Percentiles rank a stretch among this genome's conserved stretches.
phyloP scores from a whole-genome alignment of 2,329 filamentous ascomycete genomes.

The Fusarium caatingaense region DNA sequence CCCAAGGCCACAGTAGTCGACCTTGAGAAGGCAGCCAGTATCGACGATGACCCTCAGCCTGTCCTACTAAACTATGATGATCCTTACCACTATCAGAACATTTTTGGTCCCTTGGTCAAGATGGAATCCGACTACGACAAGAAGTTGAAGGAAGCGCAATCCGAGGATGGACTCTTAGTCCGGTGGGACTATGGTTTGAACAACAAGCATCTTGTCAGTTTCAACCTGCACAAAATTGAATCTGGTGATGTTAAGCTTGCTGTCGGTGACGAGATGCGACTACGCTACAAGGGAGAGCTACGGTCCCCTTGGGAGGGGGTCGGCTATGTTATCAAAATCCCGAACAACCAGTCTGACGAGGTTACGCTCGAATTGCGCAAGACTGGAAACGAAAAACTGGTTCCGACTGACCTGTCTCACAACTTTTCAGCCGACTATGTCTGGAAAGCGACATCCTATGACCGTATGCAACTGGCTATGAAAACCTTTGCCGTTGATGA shows the following conservation, averaged over 20 bases:
- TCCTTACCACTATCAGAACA: constrained; percentile 98
- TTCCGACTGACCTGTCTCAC: constrained; percentile 95
- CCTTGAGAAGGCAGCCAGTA: constrained; percentile 88
- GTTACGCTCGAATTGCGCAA: constrained; percentile 94
- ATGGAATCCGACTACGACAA: constrained; percentile 99
- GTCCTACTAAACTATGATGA: constrained; percentile 96
- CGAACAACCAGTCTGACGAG: constrained; percentile 98
- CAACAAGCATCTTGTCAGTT: constrained; percentile 96
- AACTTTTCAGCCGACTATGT: constrained; percentile 99
- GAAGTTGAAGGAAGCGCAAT: constrained; percentile 98
- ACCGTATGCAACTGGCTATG: constrained; percentile 99
- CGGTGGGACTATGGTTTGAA: constrained; percentile 96
- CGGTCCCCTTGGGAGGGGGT: constrained; percentile 96
- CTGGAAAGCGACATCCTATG: constrained; percentile 99
- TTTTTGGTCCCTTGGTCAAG: constrained; percentile 97
- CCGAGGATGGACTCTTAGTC: constrained; percentile 93
- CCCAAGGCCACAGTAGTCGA: constrained; percentile 88
- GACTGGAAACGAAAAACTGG: constrained; percentile 94
- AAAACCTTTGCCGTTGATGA: constrained; percentile 98
- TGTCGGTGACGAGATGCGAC: constrained; percentile 97
- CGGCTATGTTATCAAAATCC: constrained; percentile 98
- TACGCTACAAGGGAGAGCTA: constrained; percentile 95
- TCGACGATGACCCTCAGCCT: constrained; percentile 94
- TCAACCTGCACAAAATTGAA: constrained; percentile 96
- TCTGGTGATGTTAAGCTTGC: constrained; percentile 97